These are phyloP conservation scores for Microstroma glucosiphilum DNA, from an alignment of 1,284 basidiomycete genomes.

Conservation along the genomic window DNA sequence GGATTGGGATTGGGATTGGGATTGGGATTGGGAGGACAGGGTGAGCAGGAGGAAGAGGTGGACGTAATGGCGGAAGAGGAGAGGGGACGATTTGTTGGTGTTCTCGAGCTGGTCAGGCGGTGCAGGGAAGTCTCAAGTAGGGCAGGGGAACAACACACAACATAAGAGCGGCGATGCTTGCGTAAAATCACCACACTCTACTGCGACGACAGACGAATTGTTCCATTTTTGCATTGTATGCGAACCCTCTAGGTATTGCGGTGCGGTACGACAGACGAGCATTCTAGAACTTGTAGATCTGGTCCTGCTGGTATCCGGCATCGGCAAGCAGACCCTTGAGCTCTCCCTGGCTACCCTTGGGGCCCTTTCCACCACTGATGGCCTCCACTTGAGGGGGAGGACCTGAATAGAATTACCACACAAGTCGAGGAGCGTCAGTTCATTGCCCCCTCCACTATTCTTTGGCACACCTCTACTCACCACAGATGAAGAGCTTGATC, in stretches of 20 bases:
- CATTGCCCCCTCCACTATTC: no score
- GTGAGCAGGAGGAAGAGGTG: background rate
- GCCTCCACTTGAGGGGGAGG: conserved; percentile 44
- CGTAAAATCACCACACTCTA: no score
- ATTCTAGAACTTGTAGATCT: conserved; percentile 14
- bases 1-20: background rate
- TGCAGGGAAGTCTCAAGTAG: no score
- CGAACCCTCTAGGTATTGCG: no score
- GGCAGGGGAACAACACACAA: no score
- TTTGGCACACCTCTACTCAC: no score
- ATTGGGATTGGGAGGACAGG: background rate
- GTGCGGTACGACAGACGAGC: no score
- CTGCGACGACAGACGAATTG: no score
- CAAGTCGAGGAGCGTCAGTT: no score
- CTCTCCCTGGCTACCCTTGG: conserved; percentile 44
- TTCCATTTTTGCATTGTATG: no score
- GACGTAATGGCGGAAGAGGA: background rate
- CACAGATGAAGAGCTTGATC: conserved; percentile 83
- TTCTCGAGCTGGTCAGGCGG: no score
- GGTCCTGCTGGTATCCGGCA: conserved; percentile 42
- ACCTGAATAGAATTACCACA: conserved; percentile 34
- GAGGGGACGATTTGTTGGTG: background rate
- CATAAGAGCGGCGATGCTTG: no score
- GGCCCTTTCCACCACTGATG: conserved; percentile 44
- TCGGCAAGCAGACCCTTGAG: conserved; percentile 45